Conservation (phyloP, 148 eudicot species). For the Cornus kousa region DNA sequence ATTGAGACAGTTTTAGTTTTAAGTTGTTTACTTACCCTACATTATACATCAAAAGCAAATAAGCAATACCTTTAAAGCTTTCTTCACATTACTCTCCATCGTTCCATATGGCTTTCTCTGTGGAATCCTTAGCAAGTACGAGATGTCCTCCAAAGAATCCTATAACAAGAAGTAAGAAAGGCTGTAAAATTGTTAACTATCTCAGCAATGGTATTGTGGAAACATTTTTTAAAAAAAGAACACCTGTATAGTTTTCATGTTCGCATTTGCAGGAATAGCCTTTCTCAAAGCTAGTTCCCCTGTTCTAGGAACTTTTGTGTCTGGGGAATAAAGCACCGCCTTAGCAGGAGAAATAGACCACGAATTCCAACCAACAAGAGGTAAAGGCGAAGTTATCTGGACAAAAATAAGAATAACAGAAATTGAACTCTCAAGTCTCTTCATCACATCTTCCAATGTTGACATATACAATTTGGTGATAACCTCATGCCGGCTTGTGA, state of each 20-base stretch:
- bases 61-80: conserved; percentile 72
- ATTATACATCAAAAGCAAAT: background rate
- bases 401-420: conserved; percentile 44
- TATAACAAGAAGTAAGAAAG: conserved; percentile 19
- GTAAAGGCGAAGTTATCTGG: conserved; percentile 59
- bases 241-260: conserved; percentile 93
- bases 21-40: background rate
- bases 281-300: conserved; percentile 91
- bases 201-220: background rate
- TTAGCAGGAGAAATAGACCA: conserved; percentile 54
- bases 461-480: conserved; percentile 17
- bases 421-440: conserved; percentile 41
- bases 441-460: conserved; percentile 37
- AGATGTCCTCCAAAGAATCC: conserved; percentile 91
- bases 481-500: conserved; percentile 24
- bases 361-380: conserved; percentile 37
- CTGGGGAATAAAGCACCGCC: conserved; percentile 95
- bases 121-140: conserved; percentile 94
- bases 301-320: conserved; percentile 93
- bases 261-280: conserved; percentile 90
- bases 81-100: conserved; percentile 97
- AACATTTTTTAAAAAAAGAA: background rate
- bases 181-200: background rate
- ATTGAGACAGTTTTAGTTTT: background rate
- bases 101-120: conserved; percentile 96